Conservation (phyloP, 768 basidiomycete genomes). For the Tephrocybe rancida region DNA sequence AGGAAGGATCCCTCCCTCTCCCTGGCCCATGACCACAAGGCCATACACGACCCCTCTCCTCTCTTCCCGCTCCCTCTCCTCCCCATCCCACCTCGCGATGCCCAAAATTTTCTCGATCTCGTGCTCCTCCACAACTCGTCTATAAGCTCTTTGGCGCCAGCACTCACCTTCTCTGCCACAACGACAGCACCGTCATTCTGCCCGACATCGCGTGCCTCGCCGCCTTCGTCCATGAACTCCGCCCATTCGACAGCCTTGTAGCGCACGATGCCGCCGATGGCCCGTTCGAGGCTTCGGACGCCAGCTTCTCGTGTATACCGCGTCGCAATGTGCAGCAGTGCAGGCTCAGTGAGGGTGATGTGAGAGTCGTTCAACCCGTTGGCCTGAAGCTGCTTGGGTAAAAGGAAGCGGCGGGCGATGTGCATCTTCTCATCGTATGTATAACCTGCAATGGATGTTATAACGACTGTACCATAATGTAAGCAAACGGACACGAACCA, state of each 20-base stretch:
- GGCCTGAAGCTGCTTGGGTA: slow-evolving; percentile 84
- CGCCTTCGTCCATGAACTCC: slow-evolving; percentile 53
- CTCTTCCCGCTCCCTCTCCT: slow-evolving; percentile 76
- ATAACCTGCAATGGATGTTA: slow-evolving; percentile 49
- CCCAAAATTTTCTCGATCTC: slow-evolving; percentile 89
- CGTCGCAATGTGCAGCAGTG: slow-evolving; percentile 71
- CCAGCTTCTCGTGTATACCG: slow-evolving; percentile 91
- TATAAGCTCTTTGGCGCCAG: slow-evolving; percentile 46
- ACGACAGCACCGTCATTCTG: slow-evolving; percentile 22
- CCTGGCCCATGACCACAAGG: slow-evolving; percentile 85
- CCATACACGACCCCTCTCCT: slow-evolving; percentile 81
- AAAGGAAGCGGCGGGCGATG: slow-evolving; percentile 84
- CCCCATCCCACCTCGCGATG: slow-evolving; percentile 76
- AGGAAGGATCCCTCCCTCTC: slow-evolving; percentile 82
- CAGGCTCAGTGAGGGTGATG: slow-evolving; percentile 68
- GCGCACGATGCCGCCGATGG: slow-evolving; percentile 86
- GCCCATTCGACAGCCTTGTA: slow-evolving; percentile 94
- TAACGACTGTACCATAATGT: neutral
- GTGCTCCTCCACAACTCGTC: slow-evolving; percentile 57
- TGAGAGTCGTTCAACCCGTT: slow-evolving; percentile 71
- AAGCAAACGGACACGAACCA: slow-evolving; percentile 38
- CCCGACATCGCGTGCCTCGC: slow-evolving; percentile 20
- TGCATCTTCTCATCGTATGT: slow-evolving; percentile 91
- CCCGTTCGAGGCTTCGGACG: slow-evolving; percentile 87
- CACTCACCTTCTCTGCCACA: slow-evolving; percentile 9